A percentile compares a stretch with the other conserved stretches of the same genome.
phyloP scores from a whole-genome alignment of 2,329 filamentous ascomycete species.

The Ophiostoma novo-ulmi region DNA sequence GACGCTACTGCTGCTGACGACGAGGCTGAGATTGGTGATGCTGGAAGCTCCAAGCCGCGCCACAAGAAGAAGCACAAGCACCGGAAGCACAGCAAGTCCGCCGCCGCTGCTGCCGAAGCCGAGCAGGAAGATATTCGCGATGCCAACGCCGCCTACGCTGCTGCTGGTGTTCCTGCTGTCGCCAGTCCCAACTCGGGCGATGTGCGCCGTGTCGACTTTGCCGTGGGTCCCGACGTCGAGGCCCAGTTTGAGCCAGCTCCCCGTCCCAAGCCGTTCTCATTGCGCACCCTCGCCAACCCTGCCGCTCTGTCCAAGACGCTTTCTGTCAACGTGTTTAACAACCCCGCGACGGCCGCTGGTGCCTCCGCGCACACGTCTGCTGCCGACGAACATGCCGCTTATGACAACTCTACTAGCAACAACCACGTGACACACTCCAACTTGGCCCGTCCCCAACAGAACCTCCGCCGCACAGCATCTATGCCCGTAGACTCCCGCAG shows the following conservation, averaged over 20 bases:
- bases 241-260: slow-evolving; percentile 33
- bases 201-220: slow-evolving; percentile 43
- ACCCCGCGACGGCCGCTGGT: background rate
- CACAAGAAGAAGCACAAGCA: slow-evolving; percentile 38
- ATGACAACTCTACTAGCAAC: background rate
- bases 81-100: slow-evolving; percentile 27
- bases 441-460: slow-evolving; percentile 20
- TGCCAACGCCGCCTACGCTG: background rate
- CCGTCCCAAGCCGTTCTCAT: slow-evolving; percentile 32
- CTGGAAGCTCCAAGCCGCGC: slow-evolving; percentile 19
- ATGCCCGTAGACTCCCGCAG: slow-evolving; percentile 39
- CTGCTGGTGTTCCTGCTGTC: background rate
- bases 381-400: background rate
- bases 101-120: background rate
- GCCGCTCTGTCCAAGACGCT: slow-evolving; percentile 50
- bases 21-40: slow-evolving; percentile 27
- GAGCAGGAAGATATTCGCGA: background rate
- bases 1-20: slow-evolving; percentile 24
- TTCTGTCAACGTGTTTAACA: slow-evolving; percentile 54
- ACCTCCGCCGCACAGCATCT: slow-evolving; percentile 49
- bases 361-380: slow-evolving; percentile 2
- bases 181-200: slow-evolving; percentile 9
- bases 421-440: background rate
- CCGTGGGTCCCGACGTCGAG: slow-evolving; percentile 34
- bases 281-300: slow-evolving; percentile 41